Percentiles rank a stretch among this genome's conserved stretches.
Conservation (phyloP, 1,139 yeast species). For the Suhomyces terraborum region DNA sequence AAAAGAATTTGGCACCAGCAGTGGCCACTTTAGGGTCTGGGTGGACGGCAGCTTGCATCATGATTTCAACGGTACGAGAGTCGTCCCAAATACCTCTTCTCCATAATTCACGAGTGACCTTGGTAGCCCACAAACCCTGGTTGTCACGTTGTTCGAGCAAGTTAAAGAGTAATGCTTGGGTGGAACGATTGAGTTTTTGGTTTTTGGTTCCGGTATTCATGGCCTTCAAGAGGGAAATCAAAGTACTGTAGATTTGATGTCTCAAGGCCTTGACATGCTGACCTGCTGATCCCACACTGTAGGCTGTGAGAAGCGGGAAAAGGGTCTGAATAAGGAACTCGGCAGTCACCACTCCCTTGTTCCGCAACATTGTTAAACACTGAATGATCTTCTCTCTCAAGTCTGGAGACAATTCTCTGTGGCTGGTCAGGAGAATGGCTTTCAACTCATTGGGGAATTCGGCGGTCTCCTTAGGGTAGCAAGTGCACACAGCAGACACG, state of each 20-base stretch:
- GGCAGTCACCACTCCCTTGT: slow-evolving; percentile 78
- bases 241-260: slow-evolving; percentile 75
- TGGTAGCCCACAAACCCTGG: slow-evolving; percentile 95
- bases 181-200: slow-evolving; percentile 82
- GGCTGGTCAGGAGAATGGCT: slow-evolving; percentile 67
- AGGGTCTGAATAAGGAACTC: slow-evolving; percentile 81
- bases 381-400: slow-evolving; percentile 90
- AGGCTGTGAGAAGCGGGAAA: slow-evolving; percentile 76
- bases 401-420: slow-evolving; percentile 78
- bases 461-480: slow-evolving; percentile 87
- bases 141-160: slow-evolving; percentile 75
- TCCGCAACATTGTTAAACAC: slow-evolving; percentile 85
- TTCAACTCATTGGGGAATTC: slow-evolving; percentile 81
- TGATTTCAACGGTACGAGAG: slow-evolving; percentile 89
- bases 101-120: slow-evolving; percentile 93
- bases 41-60: slow-evolving; percentile 94
- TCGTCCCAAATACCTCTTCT: slow-evolving; percentile 98
- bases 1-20: slow-evolving; percentile 86
- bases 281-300: slow-evolving; percentile 46
- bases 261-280: slow-evolving; percentile 84
- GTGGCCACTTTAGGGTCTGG: slow-evolving; percentile 84
- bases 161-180: slow-evolving; percentile 89
- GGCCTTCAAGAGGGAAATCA: slow-evolving; percentile 74
- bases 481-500: slow-evolving; percentile 85
- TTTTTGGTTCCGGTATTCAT: slow-evolving; percentile 84